These are phyloP conservation scores for Hymenotorrendiella dingleyae DNA, from an alignment of 2,329 filamentous ascomycete genomes.

Conservation along the genomic window DNA sequence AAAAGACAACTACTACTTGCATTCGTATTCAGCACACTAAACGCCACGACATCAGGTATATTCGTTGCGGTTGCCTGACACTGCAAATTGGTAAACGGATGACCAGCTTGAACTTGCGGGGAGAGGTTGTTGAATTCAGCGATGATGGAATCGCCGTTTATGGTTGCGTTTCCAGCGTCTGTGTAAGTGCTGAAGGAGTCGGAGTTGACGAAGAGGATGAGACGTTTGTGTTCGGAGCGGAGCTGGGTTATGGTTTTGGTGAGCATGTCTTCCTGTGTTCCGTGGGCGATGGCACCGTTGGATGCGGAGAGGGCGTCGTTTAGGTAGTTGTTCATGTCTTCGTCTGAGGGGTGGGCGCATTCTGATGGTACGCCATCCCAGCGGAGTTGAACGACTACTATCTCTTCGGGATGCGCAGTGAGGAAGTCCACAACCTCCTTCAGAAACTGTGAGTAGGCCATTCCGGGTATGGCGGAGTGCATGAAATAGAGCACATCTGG, in stretches of 20 bases:
- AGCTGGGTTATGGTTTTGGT: constrained; percentile 31
- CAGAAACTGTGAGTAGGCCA: constrained; percentile 41
- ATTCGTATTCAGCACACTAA: constrained; percentile 40
- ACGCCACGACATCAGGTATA: constrained; percentile 40
- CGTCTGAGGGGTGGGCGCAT: constrained; percentile 37
- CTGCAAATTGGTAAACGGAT: constrained; percentile 39
- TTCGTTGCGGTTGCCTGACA: constrained; percentile 47
- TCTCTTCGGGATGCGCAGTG: constrained; percentile 36
- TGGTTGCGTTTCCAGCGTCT: constrained; percentile 37
- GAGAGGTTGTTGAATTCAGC: constrained; percentile 32
- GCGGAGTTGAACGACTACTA: constrained; percentile 43
- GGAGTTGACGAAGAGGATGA: constrained; percentile 34
- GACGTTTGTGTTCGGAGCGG: constrained; percentile 32
- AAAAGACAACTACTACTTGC: constrained; percentile 39
- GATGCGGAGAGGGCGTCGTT: constrained; percentile 30
- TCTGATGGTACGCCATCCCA: constrained; percentile 45
- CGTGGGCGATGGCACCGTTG: constrained; percentile 24
- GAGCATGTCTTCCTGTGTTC: constrained; percentile 32
- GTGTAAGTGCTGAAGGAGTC: constrained; percentile 38
- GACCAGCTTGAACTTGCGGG: constrained; percentile 29
- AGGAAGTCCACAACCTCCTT: constrained; percentile 38
- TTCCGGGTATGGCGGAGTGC: constrained; percentile 44
- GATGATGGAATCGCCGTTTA: constrained; percentile 35
- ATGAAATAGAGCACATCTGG: constrained; percentile 45
- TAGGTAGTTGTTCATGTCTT: constrained; percentile 36